These are phyloP conservation scores for Durio zibethinus DNA, from an alignment of 345 rosid genomes.

Conservation along the genomic window DNA sequence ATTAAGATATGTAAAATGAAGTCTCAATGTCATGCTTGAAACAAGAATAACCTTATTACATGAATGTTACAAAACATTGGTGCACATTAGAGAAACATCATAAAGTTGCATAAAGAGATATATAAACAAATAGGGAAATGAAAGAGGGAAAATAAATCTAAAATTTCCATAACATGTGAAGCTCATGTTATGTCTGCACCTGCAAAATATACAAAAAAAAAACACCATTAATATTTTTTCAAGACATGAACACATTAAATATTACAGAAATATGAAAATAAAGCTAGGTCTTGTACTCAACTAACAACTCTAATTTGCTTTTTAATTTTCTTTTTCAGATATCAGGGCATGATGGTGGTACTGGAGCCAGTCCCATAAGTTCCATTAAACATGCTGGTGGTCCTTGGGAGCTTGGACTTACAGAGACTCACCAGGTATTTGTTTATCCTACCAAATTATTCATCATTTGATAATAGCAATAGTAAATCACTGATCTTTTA, in stretches of 20 bases:
- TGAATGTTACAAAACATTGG: not conserved
- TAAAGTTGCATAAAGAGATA: not conserved
- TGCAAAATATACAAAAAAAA: not conserved
- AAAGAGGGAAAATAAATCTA: not conserved
- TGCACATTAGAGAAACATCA: not conserved
- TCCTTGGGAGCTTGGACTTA: constrained; percentile 97
- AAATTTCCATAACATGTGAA: not conserved
- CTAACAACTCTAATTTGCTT: constrained; percentile 15
- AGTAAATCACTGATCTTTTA: constrained; percentile 15
- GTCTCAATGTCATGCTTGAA: not conserved
- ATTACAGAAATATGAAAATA: too few relatives aligned
- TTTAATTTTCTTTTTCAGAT: constrained; percentile 45
- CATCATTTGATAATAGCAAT: constrained; percentile 12
- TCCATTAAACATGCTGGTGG: constrained; percentile 99
- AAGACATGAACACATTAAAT: too few relatives aligned
- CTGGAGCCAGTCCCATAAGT: constrained; percentile 98
- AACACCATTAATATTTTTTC: too few relatives aligned
- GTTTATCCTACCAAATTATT: constrained; percentile 13
- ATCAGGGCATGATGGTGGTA: constrained; percentile 99
- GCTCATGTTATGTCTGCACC: not conserved
- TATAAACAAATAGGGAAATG: too few relatives aligned
- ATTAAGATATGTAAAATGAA: not conserved
- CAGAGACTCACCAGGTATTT: constrained; percentile 86
- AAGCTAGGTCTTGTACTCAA: too few relatives aligned
- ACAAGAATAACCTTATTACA: not conserved